Evolutionary conservation across 495 filamentous ascomycete species (phyloP), one percentile per base, ranked within the genome.

Genomic region (Neurospora sp.): DNA sequence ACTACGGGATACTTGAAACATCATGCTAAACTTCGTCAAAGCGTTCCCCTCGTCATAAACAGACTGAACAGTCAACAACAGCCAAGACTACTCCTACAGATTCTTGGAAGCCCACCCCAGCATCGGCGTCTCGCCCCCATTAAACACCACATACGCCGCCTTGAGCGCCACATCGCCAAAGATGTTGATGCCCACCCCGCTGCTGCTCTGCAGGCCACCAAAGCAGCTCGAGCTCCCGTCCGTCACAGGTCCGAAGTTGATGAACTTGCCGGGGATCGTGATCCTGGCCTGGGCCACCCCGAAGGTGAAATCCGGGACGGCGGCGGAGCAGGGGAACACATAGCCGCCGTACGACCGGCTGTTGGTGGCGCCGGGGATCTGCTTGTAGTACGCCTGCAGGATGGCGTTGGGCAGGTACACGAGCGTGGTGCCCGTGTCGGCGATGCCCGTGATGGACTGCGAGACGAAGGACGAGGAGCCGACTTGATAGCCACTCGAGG

Each of bases 141-240:
- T 74, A 77, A 93, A 94, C 39, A 96, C 89, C 20, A 91, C 92
- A 76, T 91, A 94, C 75, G 92, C 90, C 74, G 87, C 87, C 86
- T 94, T 94, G 74, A 96, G 86, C 78, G 93, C 93, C 68, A 94
- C 87, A 72, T 94, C 92, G 53, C 92, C 92, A 71, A 91, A 90
- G 80, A 96, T 93, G 73, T 86, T 88, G 78, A 93, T 88, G 35
- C 85, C 87, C 35, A 93, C 81, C 59, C 87, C 87, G 31, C 80
- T 81, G 80, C 90, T 89, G 72, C 82, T 83, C 83, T 93, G 90
- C 72, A 93, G 84, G 38, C 88, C 88, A 71, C 90, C 90, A 77
- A 86, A 90, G 83, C 90, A 93, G 72, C 76, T 84, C 5, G 61
- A 35, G 37, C 69, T 73, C 4, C 72, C 74, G 4, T 59, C 22